These are phyloP conservation scores for Luzula sylvatica DNA, from an alignment of 176 grass and related monocot species.

Conservation along the genomic window DNA sequence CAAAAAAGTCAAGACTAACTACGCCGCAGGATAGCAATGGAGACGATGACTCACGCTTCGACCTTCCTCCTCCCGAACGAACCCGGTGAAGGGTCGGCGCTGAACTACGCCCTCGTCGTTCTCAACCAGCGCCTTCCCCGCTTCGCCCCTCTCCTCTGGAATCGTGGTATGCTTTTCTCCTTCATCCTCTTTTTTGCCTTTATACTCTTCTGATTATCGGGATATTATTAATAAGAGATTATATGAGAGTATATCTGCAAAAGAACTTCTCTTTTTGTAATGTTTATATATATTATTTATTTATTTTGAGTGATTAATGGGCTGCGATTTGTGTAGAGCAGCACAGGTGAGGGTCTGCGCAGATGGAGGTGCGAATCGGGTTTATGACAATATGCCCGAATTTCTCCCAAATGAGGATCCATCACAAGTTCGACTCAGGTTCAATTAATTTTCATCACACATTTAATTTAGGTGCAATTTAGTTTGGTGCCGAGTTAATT, in stretches of 20 bases:
- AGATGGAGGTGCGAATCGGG: conserved; percentile 77
- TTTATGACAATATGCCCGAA: conserved; percentile 65
- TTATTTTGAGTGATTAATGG: too few species aligned
- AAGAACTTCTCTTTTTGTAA: too few species aligned
- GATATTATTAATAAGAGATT: too few species aligned
- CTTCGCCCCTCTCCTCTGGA: conserved; percentile 71
- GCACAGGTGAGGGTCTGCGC: conserved; percentile 63
- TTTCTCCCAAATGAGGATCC: conserved; percentile 51
- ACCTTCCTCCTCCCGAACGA: conserved; percentile 40
- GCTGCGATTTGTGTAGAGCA: conserved; percentile 24
- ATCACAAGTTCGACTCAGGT: conserved; percentile 45
- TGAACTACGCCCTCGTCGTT: conserved; percentile 54
- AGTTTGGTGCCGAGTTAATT: too few species aligned
- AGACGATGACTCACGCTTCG: conserved; percentile 52
- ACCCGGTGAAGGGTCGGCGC: neutral
- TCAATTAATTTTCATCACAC: too few species aligned
- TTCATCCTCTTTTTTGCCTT: too few species aligned
- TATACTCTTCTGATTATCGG: too few species aligned
- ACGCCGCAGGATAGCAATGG: conserved; percentile 9
- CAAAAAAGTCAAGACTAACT: too few species aligned
- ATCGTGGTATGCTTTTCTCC: conserved; percentile 30
- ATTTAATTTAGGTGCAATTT: too few species aligned
- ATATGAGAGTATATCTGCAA: too few species aligned
- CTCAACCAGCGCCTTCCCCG: conserved; percentile 87
- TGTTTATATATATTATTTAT: neutral